Evolutionary conservation across 2,329 filamentous ascomycete species (phyloP).

Genomic region (Ramichloridium luteum): DNA sequence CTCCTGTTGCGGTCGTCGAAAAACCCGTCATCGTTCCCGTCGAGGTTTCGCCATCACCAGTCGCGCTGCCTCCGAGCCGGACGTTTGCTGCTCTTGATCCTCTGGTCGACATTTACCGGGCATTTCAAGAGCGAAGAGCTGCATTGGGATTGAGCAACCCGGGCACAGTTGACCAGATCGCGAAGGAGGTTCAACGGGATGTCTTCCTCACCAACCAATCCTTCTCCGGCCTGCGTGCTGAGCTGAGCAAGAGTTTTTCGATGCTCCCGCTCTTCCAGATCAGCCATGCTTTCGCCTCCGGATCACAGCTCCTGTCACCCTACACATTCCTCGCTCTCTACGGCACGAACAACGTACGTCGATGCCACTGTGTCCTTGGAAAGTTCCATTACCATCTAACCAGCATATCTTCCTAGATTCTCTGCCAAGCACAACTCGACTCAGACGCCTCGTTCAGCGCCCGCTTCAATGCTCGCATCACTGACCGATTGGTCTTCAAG

Average conservation of each 20-base stretch:
- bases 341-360: slow-evolving; percentile 70
- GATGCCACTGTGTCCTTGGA: too few relatives aligned
- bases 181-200: slow-evolving; percentile 88
- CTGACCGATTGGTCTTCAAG: slow-evolving; percentile 68
- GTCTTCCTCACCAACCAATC: slow-evolving; percentile 93
- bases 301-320: slow-evolving; percentile 75
- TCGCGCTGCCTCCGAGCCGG: slow-evolving; percentile 13
- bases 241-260: slow-evolving; percentile 94
- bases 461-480: slow-evolving; percentile 90
- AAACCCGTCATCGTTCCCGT: slow-evolving; percentile 16
- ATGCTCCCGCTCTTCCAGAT: slow-evolving; percentile 90
- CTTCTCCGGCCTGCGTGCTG: slow-evolving; percentile 91
- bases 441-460: slow-evolving; percentile 80
- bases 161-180: slow-evolving; percentile 78
- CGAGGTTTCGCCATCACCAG: slow-evolving; percentile 11
- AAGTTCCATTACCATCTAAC: slow-evolving; percentile 5
- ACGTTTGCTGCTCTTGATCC: slow-evolving; percentile 21
- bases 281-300: slow-evolving; percentile 92
- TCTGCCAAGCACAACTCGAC: slow-evolving; percentile 90
- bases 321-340: slow-evolving; percentile 93
- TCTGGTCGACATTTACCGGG: slow-evolving; percentile 55
- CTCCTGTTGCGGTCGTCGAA: slow-evolving; percentile 11
- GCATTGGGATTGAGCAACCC: slow-evolving; percentile 84
- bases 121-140: slow-evolving; percentile 74
- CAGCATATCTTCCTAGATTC: slow-evolving; percentile 48